Evolutionary conservation across 129 eudicot species (phyloP).

Genomic region (Flaveria ramosissima): DNA sequence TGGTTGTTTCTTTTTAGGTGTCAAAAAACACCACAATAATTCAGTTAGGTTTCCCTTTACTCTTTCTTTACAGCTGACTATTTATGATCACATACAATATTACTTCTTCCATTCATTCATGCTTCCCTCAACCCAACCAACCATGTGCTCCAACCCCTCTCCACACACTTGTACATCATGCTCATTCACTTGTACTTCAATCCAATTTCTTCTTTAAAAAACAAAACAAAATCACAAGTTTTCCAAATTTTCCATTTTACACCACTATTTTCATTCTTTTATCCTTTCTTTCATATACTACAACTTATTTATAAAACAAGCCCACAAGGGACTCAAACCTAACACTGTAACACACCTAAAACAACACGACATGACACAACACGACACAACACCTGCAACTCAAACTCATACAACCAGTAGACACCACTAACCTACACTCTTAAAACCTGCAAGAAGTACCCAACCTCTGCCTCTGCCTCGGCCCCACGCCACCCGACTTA

Average conservation of each 20-base stretch:
- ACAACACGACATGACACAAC: constrained; percentile 15
- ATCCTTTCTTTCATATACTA: constrained; percentile 37
- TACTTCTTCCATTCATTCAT: constrained; percentile 14
- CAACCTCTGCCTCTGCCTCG: constrained; percentile 84
- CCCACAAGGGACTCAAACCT: constrained; percentile 39
- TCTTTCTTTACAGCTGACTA: constrained; percentile 28
- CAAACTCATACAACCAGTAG: constrained; percentile 30
- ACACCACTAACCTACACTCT: constrained; percentile 38
- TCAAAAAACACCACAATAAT: constrained; percentile 6
- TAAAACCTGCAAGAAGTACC: constrained; percentile 99
- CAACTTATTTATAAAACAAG: constrained; percentile 80
- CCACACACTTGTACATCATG: not conserved
- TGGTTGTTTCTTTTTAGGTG: constrained; percentile 23
- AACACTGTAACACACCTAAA: not conserved
- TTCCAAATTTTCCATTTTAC: constrained; percentile 43
- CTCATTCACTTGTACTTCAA: not conserved
- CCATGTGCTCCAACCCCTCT: constrained; percentile 13
- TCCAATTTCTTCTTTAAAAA: not conserved
- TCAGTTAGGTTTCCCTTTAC: constrained; percentile 12
- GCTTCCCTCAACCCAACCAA: constrained; percentile 13
- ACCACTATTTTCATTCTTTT: constrained; percentile 26
- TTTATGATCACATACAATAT: constrained; percentile 25
- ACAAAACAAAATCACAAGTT: not conserved
- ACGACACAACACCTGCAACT: constrained; percentile 12
- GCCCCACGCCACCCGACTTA: constrained; percentile 56